A percentile compares a stretch with the other conserved stretches of the same genome.
Conservation (phyloP, 441 rosid genomes). For the Corymbia citriodora region DNA sequence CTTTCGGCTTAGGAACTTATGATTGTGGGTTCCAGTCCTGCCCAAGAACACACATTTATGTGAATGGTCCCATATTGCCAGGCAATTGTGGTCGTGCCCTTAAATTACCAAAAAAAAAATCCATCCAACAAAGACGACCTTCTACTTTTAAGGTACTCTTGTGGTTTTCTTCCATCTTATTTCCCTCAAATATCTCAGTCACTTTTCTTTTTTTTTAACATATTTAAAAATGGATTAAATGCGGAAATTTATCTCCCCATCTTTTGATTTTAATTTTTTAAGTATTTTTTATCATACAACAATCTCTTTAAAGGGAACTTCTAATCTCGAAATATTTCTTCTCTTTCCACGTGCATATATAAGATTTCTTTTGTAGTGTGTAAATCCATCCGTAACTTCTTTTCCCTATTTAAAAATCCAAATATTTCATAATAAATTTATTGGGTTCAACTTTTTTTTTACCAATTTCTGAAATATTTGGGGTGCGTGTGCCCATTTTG, state of each 20-base stretch:
- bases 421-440: not conserved
- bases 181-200: not conserved
- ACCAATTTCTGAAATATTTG: not conserved
- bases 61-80: not conserved
- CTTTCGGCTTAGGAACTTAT: not conserved
- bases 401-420: not conserved
- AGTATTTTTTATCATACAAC: not conserved
- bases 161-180: not conserved
- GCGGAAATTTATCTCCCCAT: rapidly evolving
- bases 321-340: not conserved
- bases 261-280: not conserved
- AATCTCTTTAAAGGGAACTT: not conserved
- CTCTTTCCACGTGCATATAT: not conserved
- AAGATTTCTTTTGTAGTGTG: no score
- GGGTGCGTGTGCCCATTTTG: not conserved
- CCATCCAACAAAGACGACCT: not conserved
- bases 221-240: not conserved
- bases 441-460: not conserved
- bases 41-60: not conserved
- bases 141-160: not conserved
- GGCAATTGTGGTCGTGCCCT: not conserved
- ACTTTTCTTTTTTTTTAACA: not conserved
- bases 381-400: not conserved
- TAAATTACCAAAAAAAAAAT: not conserved
- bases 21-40: not conserved